phyloP scores from a whole-genome alignment of 1,139 yeast species.

The Geotrichum europaeum region DNA sequence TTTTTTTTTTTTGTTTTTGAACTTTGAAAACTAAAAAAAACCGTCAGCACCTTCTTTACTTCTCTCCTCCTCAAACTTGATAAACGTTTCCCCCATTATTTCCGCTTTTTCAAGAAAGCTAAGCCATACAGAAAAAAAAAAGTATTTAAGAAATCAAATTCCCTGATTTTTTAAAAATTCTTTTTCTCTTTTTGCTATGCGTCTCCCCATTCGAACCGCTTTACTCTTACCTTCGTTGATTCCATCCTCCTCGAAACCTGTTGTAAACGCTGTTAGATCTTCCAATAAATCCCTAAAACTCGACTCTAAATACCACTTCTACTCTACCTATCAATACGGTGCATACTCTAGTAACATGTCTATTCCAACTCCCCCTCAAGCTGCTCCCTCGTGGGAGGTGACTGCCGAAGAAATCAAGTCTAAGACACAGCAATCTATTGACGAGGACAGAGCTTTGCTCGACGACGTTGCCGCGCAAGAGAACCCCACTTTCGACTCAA shows the following conservation, averaged over 20 bases:
- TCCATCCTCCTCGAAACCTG: neutral
- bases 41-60: no score
- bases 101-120: no score
- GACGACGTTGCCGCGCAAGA: conserved; percentile 47
- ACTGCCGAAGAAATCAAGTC: conserved; percentile 49
- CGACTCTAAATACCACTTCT: conserved; percentile 2
- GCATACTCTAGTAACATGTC: conserved; percentile 6
- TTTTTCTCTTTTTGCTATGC: conserved; percentile 2
- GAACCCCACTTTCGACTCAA: conserved; percentile 51
- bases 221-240: conserved; percentile 9
- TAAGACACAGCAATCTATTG: conserved; percentile 29
- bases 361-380: conserved; percentile 36
- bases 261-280: neutral
- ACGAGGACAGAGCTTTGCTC: conserved; percentile 42
- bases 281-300: neutral
- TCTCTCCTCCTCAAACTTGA: no score
- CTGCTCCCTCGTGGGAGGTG: conserved; percentile 57
- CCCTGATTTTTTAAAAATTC: neutral
- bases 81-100: no score
- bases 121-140: no score
- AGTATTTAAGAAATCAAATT: neutral
- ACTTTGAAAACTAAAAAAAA: no score
- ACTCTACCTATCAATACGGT: neutral
- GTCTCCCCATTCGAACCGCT: conserved; percentile 2
- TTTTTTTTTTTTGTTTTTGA: no score